Percentiles rank a stretch among this genome's conserved stretches.
Evolutionary conservation across 2,329 filamentous ascomycete genomes (phyloP).

Genomic region (Trichoderma cornu-damae): DNA sequence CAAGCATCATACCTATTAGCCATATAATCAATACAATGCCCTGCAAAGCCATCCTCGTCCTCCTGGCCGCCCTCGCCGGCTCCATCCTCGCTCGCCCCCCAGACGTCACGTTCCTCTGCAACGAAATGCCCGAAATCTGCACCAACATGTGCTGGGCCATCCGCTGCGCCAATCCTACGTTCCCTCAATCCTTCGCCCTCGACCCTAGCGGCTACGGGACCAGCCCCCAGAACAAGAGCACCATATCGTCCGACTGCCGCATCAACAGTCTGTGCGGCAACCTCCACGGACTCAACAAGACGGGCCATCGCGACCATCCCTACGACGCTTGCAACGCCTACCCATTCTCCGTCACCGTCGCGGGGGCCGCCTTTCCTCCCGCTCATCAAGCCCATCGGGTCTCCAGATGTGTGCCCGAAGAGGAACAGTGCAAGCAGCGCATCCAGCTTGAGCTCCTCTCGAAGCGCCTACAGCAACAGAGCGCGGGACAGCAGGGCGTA

Average conservation of each 20-base stretch:
- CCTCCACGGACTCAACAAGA: slow-evolving; percentile 8
- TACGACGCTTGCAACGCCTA: slow-evolving; percentile 22
- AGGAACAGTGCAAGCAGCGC: slow-evolving; percentile 18
- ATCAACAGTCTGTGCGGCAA: slow-evolving; percentile 20
- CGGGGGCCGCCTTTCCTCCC: slow-evolving; percentile 10
- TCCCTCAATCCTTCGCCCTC: slow-evolving; percentile 20
- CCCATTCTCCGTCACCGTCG: slow-evolving; percentile 20
- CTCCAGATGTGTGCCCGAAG: slow-evolving; percentile 22
- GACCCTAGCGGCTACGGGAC: slow-evolving; percentile 9
- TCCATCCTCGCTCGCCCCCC: slow-evolving; percentile 17
- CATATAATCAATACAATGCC: background rate
- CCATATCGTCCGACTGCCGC: slow-evolving; percentile 17
- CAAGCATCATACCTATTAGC: background rate
- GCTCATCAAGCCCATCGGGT: slow-evolving; percentile 18
- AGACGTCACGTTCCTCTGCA: slow-evolving; percentile 23
- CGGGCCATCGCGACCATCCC: slow-evolving; percentile 18
- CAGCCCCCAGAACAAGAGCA: background rate
- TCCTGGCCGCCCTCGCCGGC: background rate
- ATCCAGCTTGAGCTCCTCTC: slow-evolving; percentile 9
- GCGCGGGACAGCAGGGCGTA: background rate
- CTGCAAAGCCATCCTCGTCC: background rate
- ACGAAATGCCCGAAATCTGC: slow-evolving; percentile 23
- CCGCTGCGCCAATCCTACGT: slow-evolving; percentile 22
- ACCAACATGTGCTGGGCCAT: slow-evolving; percentile 26
- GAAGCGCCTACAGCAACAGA: slow-evolving; percentile 2